Percentiles rank a stretch among this genome's conserved stretches.
Evolutionary conservation across 345 rosid genomes (phyloP).

Genomic region (thale cress (Arabidopsis thaliana)): TAIR10.1 NC_003075.7:10412001-10412500

Average conservation of each 20-base stretch:
- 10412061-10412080: background rate
- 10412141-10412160: slow-evolving; percentile 34
- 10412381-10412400: slow-evolving; percentile 87
- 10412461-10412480: background rate
- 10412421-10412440: slow-evolving; percentile 59
- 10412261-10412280: background rate
- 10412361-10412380: slow-evolving; percentile 79
- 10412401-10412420: slow-evolving; percentile 75
- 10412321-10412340: slow-evolving; percentile 85
- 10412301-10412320: slow-evolving; percentile 84
- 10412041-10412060: background rate
- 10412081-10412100: slow-evolving; percentile 8
- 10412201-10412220: slow-evolving; percentile 80
- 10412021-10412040: slow-evolving; percentile 51
- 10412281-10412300: background rate
- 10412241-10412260: slow-evolving; percentile 10
- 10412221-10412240: slow-evolving; percentile 79
- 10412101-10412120: background rate
- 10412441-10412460: slow-evolving; percentile 71
- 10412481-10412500: background rate
- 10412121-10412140: background rate
- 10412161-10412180: slow-evolving; percentile 82
- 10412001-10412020: slow-evolving; percentile 77
- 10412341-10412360: slow-evolving; percentile 66
- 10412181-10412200: slow-evolving; percentile 72